Evolutionary conservation across 306 rosid genomes (phyloP).

Genomic region (Cicer pinnatifidum): DNA sequence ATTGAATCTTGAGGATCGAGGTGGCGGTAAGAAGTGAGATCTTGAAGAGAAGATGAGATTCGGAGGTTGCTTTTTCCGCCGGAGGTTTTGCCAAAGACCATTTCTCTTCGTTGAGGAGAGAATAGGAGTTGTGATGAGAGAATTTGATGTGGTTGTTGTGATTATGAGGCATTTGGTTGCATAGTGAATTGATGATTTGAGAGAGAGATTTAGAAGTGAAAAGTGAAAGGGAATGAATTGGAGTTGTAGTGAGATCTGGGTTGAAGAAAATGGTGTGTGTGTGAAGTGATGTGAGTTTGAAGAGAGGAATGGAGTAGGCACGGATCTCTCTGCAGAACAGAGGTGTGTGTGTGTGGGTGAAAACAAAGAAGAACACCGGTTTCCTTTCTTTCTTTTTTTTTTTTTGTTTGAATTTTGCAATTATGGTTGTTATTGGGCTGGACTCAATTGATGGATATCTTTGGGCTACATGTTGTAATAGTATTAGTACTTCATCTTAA

Average conservation of each 20-base stretch:
- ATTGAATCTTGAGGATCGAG: slow-evolving; percentile 46
- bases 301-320: slow-evolving; percentile 11
- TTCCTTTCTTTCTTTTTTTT: neutral
- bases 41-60: slow-evolving; percentile 86
- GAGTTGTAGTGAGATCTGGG: slow-evolving; percentile 28
- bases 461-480: no score
- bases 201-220: slow-evolving; percentile 2
- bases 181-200: slow-evolving; percentile 6
- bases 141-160: neutral
- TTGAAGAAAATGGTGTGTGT: neutral
- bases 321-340: slow-evolving; percentile 31
- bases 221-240: neutral
- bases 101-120: slow-evolving; percentile 4
- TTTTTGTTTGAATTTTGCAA: no score
- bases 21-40: slow-evolving; percentile 68
- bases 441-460: no score
- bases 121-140: no score
- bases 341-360: slow-evolving; percentile 3
- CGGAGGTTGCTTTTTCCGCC: slow-evolving; percentile 56
- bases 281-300: neutral
- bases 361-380: slow-evolving; percentile 13
- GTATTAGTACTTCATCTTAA: no score
- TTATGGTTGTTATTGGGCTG: no score
- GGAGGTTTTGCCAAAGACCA: slow-evolving; percentile 62
- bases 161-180: slow-evolving; percentile 33